These are phyloP conservation scores for Cucumis melo DNA, from an alignment of 306 rosid species.

Conservation along the genomic window DNA sequence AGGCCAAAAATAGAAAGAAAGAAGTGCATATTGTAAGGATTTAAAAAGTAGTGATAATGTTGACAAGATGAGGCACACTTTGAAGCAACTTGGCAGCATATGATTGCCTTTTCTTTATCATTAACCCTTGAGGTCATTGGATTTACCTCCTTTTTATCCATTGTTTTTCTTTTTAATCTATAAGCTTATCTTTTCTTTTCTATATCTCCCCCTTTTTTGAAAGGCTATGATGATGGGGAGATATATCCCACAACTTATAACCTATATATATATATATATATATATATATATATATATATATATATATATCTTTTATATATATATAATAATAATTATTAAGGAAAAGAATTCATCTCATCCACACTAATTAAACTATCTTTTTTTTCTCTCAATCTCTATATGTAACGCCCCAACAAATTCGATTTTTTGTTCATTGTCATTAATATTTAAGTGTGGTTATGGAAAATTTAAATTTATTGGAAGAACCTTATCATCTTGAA, in stretches of 20 bases:
- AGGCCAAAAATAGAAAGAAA: background rate
- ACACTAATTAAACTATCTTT: background rate
- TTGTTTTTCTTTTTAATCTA: background rate
- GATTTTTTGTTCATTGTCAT: no score
- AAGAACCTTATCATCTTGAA: no score
- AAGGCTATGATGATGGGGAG: background rate
- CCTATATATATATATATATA: background rate
- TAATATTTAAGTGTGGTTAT: no score
- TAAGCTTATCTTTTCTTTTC: background rate
- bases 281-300: background rate
- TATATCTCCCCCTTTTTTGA: background rate
- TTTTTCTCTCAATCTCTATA: background rate
- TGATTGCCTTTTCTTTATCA: background rate
- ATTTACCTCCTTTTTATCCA: background rate
- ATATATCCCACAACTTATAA: conserved; percentile 5
- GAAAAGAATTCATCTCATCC: background rate
- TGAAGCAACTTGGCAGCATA: conserved; percentile 1
- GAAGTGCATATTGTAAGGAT: background rate
- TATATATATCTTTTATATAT: background rate
- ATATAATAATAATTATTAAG: background rate
- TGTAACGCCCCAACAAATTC: no score
- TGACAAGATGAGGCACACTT: background rate
- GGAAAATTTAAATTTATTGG: no score
- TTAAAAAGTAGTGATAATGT: background rate
- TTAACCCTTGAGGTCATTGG: background rate